Evolutionary conservation across 164 flowering plant genomes (phyloP), one percentile per base, ranked within the genome.

Genomic region (Pachysandra terminalis): DNA sequence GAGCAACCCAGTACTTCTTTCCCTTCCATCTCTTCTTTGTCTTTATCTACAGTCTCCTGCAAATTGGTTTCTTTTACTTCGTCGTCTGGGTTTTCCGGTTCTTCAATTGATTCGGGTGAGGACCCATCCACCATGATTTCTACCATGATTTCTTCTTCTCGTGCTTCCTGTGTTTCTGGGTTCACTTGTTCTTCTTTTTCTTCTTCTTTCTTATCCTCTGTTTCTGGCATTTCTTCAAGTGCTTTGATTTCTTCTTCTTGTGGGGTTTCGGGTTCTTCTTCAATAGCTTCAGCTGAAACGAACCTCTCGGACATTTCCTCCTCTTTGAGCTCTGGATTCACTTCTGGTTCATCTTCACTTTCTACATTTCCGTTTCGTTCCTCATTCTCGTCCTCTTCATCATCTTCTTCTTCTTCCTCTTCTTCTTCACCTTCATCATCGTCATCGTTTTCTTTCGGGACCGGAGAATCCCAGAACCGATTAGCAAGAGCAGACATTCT

Each of bases 401-500:
- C 56, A 7, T 23, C n/a, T n/a, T n/a, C 62, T 1, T 63, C 77
- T 12, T 61, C 63, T 23, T 35, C 66, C 0, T 64, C 63, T 0
- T 54, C 56, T 0, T 45, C 72, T 0, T 75, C 73, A 1, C 66
- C 77, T 1, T 41, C 77, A 13, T 71, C 73, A 9, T 65, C 75
- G 0, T 71, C 80, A 23, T 66, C 79, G 0, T 71, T 74, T 8
- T 67, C 78, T 32, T 72, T 62, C 0, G 63, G 63, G 21, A 63
- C 71, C 19, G 88, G 78, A 8, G 85, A 67, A n/a, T 88, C 93
- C 87, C 92, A 90, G 48, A 87, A 84, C 14, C 81, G 74, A 56
- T 78, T 85, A 26, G 93, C 83, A n/a, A 88, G 87, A 32, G 91
- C 81, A 48, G 94, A 83, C 84, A 83, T 85, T 63, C 83, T 82